Percentiles rank a stretch among this genome's conserved stretches.
These are phyloP conservation scores for Paramecium caudatum DNA, from an alignment of 73 alveolate species.

Conservation along the genomic window DNA sequence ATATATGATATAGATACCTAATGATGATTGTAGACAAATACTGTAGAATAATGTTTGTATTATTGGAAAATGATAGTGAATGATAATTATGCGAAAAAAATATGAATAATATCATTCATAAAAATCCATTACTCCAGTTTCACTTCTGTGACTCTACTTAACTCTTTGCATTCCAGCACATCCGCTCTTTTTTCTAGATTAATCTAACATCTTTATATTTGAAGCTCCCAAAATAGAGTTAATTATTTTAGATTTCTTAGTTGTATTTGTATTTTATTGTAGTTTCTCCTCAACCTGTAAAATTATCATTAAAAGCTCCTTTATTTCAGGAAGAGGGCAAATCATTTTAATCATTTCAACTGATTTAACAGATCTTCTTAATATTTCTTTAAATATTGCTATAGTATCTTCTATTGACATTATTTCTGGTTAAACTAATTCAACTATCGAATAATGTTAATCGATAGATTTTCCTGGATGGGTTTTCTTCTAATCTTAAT, in stretches of 20 bases:
- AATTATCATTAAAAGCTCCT: constrained; percentile 47
- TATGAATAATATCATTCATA: constrained; percentile 11
- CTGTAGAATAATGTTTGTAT: constrained; percentile 54
- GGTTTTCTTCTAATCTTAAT: constrained; percentile 14
- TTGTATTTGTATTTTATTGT: not conserved
- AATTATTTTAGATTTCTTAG: constrained; percentile 19
- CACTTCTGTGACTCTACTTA: constrained; percentile 48
- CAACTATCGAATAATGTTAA: constrained; percentile 32
- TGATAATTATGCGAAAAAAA: constrained; percentile 3
- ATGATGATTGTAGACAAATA: constrained; percentile 21
- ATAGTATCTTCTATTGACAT: constrained; percentile 54
- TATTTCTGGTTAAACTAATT: constrained; percentile 47
- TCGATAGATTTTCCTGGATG: not conserved
- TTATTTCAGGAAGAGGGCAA: constrained; percentile 40
- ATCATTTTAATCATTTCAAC: constrained; percentile 64
- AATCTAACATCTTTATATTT: constrained; percentile 49
- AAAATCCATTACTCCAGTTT: constrained; percentile 60
- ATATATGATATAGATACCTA: constrained; percentile 28
- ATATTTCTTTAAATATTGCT: constrained; percentile 14
- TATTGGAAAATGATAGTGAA: constrained; percentile 23
- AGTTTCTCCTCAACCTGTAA: constrained; percentile 51
- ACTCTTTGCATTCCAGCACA: constrained; percentile 29
- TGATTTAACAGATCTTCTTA: constrained; percentile 59
- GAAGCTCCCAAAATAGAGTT: constrained; percentile 15
- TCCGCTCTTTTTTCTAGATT: constrained; percentile 40